Percentiles rank a stretch among this genome's conserved stretches.
These are phyloP conservation scores for Trichoderma sp. DNA, from an alignment of 2,329 filamentous ascomycete genomes.

Conservation along the genomic window DNA sequence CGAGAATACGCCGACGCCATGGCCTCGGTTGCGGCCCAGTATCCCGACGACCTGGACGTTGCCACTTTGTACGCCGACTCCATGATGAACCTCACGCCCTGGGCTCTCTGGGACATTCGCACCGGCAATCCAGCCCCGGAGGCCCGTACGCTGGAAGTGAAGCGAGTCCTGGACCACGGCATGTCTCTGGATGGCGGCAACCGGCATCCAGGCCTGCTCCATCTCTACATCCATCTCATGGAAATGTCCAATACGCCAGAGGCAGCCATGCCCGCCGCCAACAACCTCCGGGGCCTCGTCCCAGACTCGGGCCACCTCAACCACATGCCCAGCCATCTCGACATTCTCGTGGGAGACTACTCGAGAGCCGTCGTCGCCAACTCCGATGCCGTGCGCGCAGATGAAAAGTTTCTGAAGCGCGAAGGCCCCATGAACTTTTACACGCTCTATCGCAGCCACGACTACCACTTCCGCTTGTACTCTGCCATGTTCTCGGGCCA, in stretches of 20 bases:
- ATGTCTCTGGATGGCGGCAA: constrained; percentile 46
- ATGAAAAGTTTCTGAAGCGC: constrained; percentile 64
- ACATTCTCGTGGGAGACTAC: constrained; percentile 74
- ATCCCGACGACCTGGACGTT: constrained; percentile 46
- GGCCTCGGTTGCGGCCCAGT: constrained; percentile 38
- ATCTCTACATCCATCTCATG: constrained; percentile 77
- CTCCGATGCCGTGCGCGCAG: constrained; percentile 64
- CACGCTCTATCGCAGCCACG: constrained; percentile 72
- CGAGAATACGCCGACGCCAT: constrained; percentile 43
- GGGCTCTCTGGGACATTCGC: constrained; percentile 47
- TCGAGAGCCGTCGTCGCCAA: constrained; percentile 67
- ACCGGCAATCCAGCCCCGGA: constrained; percentile 38
- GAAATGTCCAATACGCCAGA: constrained; percentile 74
- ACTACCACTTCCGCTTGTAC: constrained; percentile 76
- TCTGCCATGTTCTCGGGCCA: constrained; percentile 76
- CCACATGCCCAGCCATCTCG: constrained; percentile 78
- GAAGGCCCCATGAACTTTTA: constrained; percentile 71
- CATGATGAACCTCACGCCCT: constrained; percentile 52
- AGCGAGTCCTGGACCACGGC: constrained; percentile 45
- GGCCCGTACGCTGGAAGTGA: constrained; percentile 39
- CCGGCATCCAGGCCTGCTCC: constrained; percentile 68
- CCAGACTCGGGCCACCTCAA: constrained; percentile 71
- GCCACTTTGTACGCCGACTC: constrained; percentile 45
- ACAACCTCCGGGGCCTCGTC: constrained; percentile 63
- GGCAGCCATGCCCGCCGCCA: constrained; percentile 59